These are phyloP conservation scores for Colletotrichum lini DNA, from an alignment of 2,329 filamentous ascomycete genomes.

Conservation along the genomic window DNA sequence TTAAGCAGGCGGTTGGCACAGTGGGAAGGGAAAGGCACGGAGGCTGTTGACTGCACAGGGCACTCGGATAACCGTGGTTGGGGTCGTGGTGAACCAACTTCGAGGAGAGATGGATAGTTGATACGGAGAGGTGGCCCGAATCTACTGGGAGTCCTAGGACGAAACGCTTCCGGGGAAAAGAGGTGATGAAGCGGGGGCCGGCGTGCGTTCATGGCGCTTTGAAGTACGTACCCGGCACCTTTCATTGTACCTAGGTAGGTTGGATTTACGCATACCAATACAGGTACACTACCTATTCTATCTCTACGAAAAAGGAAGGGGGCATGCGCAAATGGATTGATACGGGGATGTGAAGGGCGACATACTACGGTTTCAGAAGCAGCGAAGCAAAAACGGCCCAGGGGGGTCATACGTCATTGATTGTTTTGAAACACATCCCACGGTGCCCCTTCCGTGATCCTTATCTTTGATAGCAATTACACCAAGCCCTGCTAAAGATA, in stretches of 20 bases:
- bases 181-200: conserved; percentile 19
- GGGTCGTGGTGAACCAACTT: neutral
- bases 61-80: neutral
- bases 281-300: no score
- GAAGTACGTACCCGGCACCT: neutral
- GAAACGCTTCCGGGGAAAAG: conserved; percentile 19
- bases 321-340: neutral
- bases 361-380: conserved; percentile 20
- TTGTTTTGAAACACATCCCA: conserved; percentile 42
- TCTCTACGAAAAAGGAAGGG: neutral
- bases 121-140: conserved; percentile 4
- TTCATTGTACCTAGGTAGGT: neutral
- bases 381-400: neutral
- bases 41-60: neutral
- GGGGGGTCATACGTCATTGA: conserved; percentile 33
- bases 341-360: neutral
- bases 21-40: neutral
- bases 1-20: neutral
- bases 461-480: neutral
- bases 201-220: conserved; percentile 25
- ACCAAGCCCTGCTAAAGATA: neutral
- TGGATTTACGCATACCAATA: no score
- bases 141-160: conserved; percentile 12
- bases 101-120: neutral
- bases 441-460: conserved; percentile 33